Conservation (phyloP, 768 basidiomycete species). For the Roridomyces roridus region DNA sequence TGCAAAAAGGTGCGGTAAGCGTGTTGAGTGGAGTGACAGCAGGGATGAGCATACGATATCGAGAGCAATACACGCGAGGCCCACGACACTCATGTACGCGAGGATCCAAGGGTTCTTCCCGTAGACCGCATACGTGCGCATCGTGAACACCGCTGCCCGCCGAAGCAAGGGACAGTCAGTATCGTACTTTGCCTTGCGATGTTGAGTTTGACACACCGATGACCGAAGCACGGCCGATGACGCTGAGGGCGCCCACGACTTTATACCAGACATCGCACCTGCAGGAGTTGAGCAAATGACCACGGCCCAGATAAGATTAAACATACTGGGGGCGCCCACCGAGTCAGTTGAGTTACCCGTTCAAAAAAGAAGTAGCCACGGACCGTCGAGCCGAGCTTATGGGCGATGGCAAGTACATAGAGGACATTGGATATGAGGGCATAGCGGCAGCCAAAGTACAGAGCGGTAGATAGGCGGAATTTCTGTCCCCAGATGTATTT, state of each 20-base stretch:
- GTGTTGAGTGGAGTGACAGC: neutral
- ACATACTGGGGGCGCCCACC: neutral
- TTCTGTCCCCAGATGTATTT: slow-evolving; percentile 37
- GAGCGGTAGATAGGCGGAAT: slow-evolving; percentile 34
- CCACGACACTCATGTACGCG: slow-evolving; percentile 29
- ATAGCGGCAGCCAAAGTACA: slow-evolving; percentile 41
- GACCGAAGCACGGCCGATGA: slow-evolving; percentile 10
- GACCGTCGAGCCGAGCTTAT: slow-evolving; percentile 28
- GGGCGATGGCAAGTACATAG: slow-evolving; percentile 35
- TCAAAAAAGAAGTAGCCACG: too few species aligned
- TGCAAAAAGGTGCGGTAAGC: slow-evolving; percentile 1
- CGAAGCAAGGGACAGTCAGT: neutral
- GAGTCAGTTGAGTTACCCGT: too few species aligned
- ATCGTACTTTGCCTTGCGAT: too few species aligned
- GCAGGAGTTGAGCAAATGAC: neutral
- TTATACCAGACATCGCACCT: slow-evolving; percentile 19
- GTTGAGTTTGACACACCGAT: neutral
- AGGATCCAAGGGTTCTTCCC: slow-evolving; percentile 27
- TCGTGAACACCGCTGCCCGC: slow-evolving; percentile 6
- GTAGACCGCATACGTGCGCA: slow-evolving; percentile 34
- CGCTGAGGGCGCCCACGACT: slow-evolving; percentile 6
- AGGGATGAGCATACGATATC: slow-evolving; percentile 29
- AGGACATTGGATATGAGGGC: slow-evolving; percentile 39
- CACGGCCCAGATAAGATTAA: too few species aligned
- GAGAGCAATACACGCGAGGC: slow-evolving; percentile 27